These are phyloP conservation scores for Monilinia laxa DNA, from an alignment of 2,329 filamentous ascomycete genomes.

Conservation along the genomic window DNA sequence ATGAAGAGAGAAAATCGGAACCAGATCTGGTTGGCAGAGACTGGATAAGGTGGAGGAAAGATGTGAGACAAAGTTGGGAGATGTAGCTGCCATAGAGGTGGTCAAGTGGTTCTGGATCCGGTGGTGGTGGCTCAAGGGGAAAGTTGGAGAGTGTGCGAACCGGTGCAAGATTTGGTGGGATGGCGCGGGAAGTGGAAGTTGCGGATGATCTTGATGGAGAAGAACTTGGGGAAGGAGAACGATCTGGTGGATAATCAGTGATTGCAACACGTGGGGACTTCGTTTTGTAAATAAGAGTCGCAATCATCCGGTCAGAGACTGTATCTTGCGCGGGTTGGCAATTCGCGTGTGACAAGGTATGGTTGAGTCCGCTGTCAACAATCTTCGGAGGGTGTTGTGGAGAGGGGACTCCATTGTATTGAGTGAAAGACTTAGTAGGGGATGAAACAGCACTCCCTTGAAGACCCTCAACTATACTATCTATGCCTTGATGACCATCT, in stretches of 20 bases:
- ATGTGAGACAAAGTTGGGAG: constrained; percentile 61
- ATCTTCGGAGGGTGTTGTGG: constrained; percentile 59
- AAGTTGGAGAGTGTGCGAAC: constrained; percentile 58
- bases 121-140: constrained; percentile 56
- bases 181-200: constrained; percentile 26
- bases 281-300: constrained; percentile 63
- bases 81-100: constrained; percentile 66
- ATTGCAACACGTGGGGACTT: constrained; percentile 40
- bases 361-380: constrained; percentile 61
- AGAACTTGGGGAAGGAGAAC: constrained; percentile 39
- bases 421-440: constrained; percentile 46
- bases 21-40: constrained; percentile 56
- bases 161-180: constrained; percentile 51
- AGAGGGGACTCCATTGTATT: constrained; percentile 61
- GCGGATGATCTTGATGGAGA: constrained; percentile 22
- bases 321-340: constrained; percentile 55
- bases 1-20: constrained; percentile 54
- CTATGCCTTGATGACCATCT: constrained; percentile 59
- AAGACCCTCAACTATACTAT: constrained; percentile 61
- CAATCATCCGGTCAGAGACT: constrained; percentile 54
- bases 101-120: constrained; percentile 59
- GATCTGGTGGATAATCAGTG: constrained; percentile 42
- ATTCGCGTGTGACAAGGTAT: constrained; percentile 62
- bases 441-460: constrained; percentile 43
- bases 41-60: constrained; percentile 65